phyloP scores from a whole-genome alignment of 169 alveolate genomes.

The Plasmodium vinckei region DNA sequence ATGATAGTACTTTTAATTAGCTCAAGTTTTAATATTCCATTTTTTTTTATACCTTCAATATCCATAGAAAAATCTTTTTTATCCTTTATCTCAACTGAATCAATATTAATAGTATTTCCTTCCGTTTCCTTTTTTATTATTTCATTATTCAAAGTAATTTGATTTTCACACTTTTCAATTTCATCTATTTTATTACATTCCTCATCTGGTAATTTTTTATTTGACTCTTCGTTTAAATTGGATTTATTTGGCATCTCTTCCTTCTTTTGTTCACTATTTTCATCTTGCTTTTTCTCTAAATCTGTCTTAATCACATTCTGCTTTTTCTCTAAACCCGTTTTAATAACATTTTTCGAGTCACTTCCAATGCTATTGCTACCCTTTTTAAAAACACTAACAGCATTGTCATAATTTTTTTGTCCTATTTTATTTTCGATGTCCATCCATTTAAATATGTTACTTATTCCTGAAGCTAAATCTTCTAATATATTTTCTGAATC shows the following conservation, averaged over 20 bases:
- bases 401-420: conserved; percentile 5
- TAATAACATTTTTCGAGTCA: not conserved
- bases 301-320: not conserved
- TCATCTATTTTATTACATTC: not conserved
- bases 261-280: not conserved
- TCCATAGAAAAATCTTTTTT: not conserved
- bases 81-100: not conserved
- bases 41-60: not conserved
- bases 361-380: not conserved
- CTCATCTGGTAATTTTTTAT: not conserved
- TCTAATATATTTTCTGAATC: conserved; percentile 68
- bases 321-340: not conserved
- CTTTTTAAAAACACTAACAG: not conserved
- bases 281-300: not conserved
- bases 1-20: not conserved
- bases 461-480: conserved; percentile 65
- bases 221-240: not conserved
- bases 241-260: not conserved
- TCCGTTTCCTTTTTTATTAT: not conserved
- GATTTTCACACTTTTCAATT: not conserved
- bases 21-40: not conserved
- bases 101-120: not conserved
- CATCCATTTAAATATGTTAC: conserved; percentile 67
- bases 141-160: not conserved
- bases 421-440: conserved; percentile 45